These are phyloP conservation scores for Protomyces inundatus DNA, from an alignment of 1,139 yeast species.

Conservation along the genomic window DNA sequence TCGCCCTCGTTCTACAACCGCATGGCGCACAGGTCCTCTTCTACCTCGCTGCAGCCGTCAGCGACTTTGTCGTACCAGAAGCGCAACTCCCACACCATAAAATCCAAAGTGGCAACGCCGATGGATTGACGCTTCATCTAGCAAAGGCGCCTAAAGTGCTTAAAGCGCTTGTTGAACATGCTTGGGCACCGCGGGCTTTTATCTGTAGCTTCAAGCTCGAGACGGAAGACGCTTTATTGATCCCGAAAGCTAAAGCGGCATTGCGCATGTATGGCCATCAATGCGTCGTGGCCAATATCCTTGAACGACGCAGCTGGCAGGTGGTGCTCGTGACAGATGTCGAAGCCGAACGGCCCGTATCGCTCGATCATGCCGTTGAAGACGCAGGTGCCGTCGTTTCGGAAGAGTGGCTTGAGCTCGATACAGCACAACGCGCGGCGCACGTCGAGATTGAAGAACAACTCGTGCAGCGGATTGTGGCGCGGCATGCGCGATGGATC, in stretches of 20 bases:
- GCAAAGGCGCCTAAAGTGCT: constrained; percentile 96
- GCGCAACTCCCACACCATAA: constrained; percentile 86
- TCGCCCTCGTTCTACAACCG: constrained; percentile 55
- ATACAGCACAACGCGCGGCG: not conserved
- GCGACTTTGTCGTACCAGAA: constrained; percentile 88
- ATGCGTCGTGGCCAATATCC: constrained; percentile 85
- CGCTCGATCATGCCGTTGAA: too few species aligned
- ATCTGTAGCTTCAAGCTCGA: constrained; percentile 91
- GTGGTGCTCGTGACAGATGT: constrained; percentile 66
- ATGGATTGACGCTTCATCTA: constrained; percentile 71
- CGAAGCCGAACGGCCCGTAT: not conserved
- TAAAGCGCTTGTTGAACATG: constrained; percentile 76
- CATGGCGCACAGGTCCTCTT: constrained; percentile 56
- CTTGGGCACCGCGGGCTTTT: constrained; percentile 90
- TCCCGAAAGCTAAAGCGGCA: constrained; percentile 72
- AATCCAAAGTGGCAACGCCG: constrained; percentile 59
- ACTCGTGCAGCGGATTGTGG: constrained; percentile 3
- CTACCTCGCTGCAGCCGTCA: constrained; percentile 94
- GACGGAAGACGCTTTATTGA: constrained; percentile 67
- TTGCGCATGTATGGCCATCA: constrained; percentile 83
- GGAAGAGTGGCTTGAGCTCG: constrained; percentile 16
- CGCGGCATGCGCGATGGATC: constrained; percentile 14
- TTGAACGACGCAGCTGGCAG: constrained; percentile 81
- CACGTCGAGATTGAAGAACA: constrained; percentile 35
- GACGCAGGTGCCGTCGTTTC: not conserved